These are phyloP conservation scores for Fusarium xylarioides DNA, from an alignment of 2,329 filamentous ascomycete species.

Conservation along the genomic window DNA sequence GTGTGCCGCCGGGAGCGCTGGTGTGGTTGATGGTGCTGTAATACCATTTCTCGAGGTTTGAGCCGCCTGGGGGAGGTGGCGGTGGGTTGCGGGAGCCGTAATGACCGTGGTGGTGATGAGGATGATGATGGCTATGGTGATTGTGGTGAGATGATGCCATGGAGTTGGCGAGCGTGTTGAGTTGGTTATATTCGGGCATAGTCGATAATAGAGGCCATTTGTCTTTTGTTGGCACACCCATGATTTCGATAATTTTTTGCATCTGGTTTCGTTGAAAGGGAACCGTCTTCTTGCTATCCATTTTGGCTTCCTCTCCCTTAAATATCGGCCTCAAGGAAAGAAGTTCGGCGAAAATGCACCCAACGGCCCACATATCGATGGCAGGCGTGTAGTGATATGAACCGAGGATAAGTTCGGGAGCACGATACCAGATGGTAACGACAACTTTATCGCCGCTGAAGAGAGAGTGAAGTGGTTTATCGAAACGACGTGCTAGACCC, in stretches of 20 bases:
- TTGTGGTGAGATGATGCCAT: conserved; percentile 55
- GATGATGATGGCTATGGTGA: conserved; percentile 51
- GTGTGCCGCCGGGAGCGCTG: conserved; percentile 47
- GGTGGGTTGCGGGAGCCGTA: conserved; percentile 52
- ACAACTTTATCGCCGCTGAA: conserved; percentile 98
- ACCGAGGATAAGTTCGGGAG: conserved; percentile 90
- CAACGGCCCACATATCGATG: conserved; percentile 96
- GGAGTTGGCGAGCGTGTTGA: conserved; percentile 65
- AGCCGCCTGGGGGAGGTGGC: conserved; percentile 44
- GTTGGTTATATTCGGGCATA: conserved; percentile 87
- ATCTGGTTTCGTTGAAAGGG: conserved; percentile 98
- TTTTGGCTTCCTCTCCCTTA: conserved; percentile 98
- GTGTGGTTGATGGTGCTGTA: conserved; percentile 72
- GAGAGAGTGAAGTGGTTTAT: conserved; percentile 90
- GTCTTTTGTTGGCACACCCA: conserved; percentile 89
- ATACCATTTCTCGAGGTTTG: conserved; percentile 82
- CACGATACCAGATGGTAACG: conserved; percentile 98
- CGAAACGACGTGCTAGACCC: conserved; percentile 89
- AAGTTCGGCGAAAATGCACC: conserved; percentile 96
- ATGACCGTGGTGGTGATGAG: conserved; percentile 58
- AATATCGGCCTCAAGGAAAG: conserved; percentile 92
- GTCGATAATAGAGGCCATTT: conserved; percentile 84
- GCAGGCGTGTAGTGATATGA: conserved; percentile 96
- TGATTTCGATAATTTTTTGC: conserved; percentile 97
- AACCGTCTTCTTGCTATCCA: conserved; percentile 97